Evolutionary conservation across 2,329 filamentous ascomycete genomes (phyloP).

Genomic region (Emergomyces pasteurianus): DNA sequence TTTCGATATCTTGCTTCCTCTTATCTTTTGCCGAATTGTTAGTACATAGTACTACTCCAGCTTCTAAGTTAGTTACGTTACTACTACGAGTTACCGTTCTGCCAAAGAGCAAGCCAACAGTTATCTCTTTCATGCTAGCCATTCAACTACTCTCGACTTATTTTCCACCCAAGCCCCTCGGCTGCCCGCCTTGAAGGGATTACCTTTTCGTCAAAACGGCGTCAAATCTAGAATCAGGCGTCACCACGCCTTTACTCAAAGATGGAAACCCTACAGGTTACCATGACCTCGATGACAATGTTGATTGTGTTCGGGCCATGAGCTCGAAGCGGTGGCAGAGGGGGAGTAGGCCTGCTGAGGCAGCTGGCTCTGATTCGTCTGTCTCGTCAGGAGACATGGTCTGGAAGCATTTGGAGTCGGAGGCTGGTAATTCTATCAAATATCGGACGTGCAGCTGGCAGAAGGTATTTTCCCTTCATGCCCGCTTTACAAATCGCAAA

Average conservation of each 20-base stretch:
- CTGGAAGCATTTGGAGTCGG: constrained; percentile 61
- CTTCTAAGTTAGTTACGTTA: no score
- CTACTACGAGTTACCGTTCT: no score
- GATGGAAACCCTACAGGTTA: constrained; percentile 6
- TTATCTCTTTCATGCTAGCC: constrained; percentile 3
- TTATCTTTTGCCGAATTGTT: no score
- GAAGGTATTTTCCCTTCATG: constrained; percentile 46
- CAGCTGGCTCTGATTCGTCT: constrained; percentile 20
- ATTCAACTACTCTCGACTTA: constrained; percentile 3
- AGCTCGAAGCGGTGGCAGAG: constrained; percentile 11
- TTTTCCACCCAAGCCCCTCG: background rate
- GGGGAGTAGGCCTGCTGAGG: constrained; percentile 11
- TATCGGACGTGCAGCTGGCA: constrained; percentile 92
- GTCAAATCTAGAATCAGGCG: constrained; percentile 16
- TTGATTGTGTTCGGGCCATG: constrained; percentile 12
- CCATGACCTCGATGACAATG: constrained; percentile 10
- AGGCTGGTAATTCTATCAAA: constrained; percentile 69
- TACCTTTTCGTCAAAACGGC: constrained; percentile 30
- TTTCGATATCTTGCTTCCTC: no score
- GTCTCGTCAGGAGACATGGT: constrained; percentile 33
- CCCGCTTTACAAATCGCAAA: background rate
- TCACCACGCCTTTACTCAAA: background rate
- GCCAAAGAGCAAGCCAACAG: background rate
- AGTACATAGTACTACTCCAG: no score
- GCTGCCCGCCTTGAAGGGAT: constrained; percentile 23